These are phyloP conservation scores for Apostasia shenzhenica DNA, from an alignment of 106 monocot genomes.

Conservation along the genomic window DNA sequence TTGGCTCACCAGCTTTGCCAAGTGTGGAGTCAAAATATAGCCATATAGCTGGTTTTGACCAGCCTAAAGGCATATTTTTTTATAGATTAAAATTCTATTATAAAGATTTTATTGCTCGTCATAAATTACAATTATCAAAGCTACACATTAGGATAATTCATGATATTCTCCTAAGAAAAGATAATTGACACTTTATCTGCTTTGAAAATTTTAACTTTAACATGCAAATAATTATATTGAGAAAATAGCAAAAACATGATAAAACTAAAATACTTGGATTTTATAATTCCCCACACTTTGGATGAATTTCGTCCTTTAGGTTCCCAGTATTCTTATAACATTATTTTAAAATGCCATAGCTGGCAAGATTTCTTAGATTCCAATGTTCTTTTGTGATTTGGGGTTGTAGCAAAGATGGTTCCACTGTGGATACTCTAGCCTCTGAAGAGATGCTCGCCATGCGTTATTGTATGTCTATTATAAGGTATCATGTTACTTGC, in stretches of 20 bases:
- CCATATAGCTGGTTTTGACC: too few relatives aligned
- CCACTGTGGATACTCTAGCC: constrained; percentile 3
- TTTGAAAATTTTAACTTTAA: not conserved
- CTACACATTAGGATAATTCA: too few relatives aligned
- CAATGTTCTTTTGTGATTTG: not conserved
- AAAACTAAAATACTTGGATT: too few relatives aligned
- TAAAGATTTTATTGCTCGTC: too few relatives aligned
- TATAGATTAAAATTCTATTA: too few relatives aligned
- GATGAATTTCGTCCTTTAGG: constrained; percentile 57
- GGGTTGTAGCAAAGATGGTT: constrained; percentile 30
- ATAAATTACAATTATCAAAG: too few relatives aligned
- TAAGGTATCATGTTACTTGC: constrained; percentile 35
- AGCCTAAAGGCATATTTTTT: too few relatives aligned
- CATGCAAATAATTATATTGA: constrained; percentile 68
- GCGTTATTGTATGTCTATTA: constrained; percentile 86
- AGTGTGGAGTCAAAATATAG: too few relatives aligned
- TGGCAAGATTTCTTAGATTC: not conserved
- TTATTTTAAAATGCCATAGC: not conserved
- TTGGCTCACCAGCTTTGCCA: too few relatives aligned
- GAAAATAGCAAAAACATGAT: constrained; percentile 24
- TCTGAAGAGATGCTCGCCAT: constrained; percentile 77
- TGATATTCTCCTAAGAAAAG: too few relatives aligned
- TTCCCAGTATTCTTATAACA: not conserved
- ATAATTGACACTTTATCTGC: too few relatives aligned
- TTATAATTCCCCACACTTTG: too few relatives aligned